Evolutionary conservation across 306 rosid genomes (phyloP), one percentile per base, ranked within the genome.

Genomic region (Ochetophila trinervis): DNA sequence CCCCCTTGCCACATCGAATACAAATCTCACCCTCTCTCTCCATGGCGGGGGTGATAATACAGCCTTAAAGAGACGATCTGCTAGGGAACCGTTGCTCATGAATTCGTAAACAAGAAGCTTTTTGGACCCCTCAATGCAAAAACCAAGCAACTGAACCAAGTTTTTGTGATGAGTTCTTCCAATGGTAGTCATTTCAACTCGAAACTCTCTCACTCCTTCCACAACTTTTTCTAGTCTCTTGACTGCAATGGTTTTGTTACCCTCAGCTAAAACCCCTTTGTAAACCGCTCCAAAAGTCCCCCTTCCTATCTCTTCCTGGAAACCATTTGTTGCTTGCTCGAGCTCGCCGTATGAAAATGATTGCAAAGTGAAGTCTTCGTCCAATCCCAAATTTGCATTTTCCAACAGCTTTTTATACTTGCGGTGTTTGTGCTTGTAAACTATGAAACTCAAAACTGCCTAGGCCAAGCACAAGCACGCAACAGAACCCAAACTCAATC

Each of bases 141-240:
- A 83, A 1, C 91, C 91, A 85, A 76, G 81, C 52, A 83, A 53
- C 16, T 79, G 67, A 60, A 83, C 85, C 44, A 86, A 62, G 56
- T 83, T 83, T 82, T 79, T 86, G 68, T 83, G 88, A 53, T 86
- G 83, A n/a, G 83, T 66, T 50, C 81, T 78, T 49, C 84, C 83
- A 36, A 78, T 86, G 63, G 69, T 78, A 19, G 86, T 70, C 13
- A 83, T 85, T 74, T 86, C 91, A 0, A 83, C 79, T 4, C 78
- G 81, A 40, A 86, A 83, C 30, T 83, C 86, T 10, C 52, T 72
- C 74, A 80, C 84, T 14, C 80, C 83, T 54, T 74, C 65, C 7
- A 2, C 63, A 60, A 14, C 70, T 34, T 22, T 74, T 86, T 8
- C 62, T 17, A 83, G 74, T 35, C 62, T 68, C 65, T 18, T 86